A percentile compares a stretch with the other conserved stretches of the same genome.
phyloP scores from a whole-genome alignment of 345 rosid genomes.

The Aquilaria malaccensis region DNA sequence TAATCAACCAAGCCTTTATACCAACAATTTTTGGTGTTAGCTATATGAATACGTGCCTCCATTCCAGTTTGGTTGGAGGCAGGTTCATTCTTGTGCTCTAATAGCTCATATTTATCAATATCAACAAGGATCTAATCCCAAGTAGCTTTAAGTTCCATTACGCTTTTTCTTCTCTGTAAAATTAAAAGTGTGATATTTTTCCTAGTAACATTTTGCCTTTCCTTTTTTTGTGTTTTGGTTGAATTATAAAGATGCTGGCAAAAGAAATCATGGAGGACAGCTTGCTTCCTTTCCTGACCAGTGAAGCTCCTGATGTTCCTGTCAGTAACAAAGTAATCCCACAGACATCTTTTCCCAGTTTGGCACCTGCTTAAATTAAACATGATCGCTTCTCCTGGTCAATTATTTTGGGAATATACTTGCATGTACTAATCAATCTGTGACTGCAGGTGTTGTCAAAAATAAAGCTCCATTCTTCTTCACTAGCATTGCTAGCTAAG shows the following conservation, averaged over 20 bases:
- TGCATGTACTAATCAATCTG: slow-evolving; percentile 10
- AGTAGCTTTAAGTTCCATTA: no score
- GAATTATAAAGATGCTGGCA: slow-evolving; percentile 68
- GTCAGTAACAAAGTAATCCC: slow-evolving; percentile 37
- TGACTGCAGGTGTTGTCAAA: slow-evolving; percentile 57
- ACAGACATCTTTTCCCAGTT: slow-evolving; percentile 35
- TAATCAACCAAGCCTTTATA: no score
- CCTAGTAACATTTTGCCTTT: no score
- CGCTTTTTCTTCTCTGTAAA: no score
- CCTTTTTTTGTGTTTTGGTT: slow-evolving; percentile 14
- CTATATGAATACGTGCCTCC: no score
- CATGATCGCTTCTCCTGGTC: background rate
- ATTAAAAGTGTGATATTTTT: no score
- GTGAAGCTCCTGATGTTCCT: slow-evolving; percentile 41
- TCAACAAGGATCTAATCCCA: no score
- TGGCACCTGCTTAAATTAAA: slow-evolving; percentile 4
- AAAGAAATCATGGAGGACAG: slow-evolving; percentile 79
- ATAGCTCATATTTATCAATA: no score
- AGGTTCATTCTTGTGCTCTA: no score
- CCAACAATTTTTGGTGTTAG: no score
- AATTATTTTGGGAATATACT: background rate
- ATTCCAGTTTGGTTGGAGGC: no score
- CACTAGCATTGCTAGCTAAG: slow-evolving; percentile 79
- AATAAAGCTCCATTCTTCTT: slow-evolving; percentile 72
- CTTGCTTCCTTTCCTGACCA: slow-evolving; percentile 67